These are phyloP conservation scores for Emergomyces pasteurianus DNA, from an alignment of 2,329 filamentous ascomycete genomes.

Conservation along the genomic window DNA sequence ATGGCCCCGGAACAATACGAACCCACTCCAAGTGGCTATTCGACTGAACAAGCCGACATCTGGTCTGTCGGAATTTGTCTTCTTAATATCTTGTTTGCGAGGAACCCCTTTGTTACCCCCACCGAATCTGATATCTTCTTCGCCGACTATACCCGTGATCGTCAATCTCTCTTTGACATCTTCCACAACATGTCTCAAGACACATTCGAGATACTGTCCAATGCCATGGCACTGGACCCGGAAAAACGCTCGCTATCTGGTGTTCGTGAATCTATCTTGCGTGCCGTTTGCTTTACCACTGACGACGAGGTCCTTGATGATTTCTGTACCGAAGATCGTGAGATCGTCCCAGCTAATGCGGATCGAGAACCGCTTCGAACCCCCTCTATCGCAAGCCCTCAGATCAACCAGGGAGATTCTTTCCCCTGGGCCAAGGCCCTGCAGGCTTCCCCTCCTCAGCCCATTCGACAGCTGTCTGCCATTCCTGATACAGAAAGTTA, in stretches of 20 bases:
- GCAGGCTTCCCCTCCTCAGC: constrained; percentile 58
- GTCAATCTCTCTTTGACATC: constrained; percentile 92
- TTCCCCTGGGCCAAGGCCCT: constrained; percentile 95
- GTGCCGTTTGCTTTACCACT: constrained; percentile 82
- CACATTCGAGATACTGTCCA: constrained; percentile 83
- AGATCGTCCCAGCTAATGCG: constrained; percentile 63
- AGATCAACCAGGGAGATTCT: constrained; percentile 59
- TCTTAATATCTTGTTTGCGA: constrained; percentile 90
- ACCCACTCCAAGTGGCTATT: constrained; percentile 75
- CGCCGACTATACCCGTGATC: constrained; percentile 83
- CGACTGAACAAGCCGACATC: constrained; percentile 82
- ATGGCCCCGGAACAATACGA: constrained; percentile 99
- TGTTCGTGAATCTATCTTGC: constrained; percentile 64
- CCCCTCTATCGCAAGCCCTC: constrained; percentile 82
- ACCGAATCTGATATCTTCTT: constrained; percentile 86
- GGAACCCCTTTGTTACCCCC: constrained; percentile 88
- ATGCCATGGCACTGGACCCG: constrained; percentile 86
- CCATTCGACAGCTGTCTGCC: constrained; percentile 70
- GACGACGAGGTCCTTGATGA: constrained; percentile 85
- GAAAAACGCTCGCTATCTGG: constrained; percentile 71
- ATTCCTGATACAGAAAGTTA: constrained; percentile 72
- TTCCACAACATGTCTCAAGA: constrained; percentile 98
- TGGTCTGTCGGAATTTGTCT: constrained; percentile 97
- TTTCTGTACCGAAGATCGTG: constrained; percentile 74
- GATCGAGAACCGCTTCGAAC: constrained; percentile 93